These are phyloP conservation scores for Coriaria nepalensis DNA, from an alignment of 306 rosid genomes.

Conservation along the genomic window DNA sequence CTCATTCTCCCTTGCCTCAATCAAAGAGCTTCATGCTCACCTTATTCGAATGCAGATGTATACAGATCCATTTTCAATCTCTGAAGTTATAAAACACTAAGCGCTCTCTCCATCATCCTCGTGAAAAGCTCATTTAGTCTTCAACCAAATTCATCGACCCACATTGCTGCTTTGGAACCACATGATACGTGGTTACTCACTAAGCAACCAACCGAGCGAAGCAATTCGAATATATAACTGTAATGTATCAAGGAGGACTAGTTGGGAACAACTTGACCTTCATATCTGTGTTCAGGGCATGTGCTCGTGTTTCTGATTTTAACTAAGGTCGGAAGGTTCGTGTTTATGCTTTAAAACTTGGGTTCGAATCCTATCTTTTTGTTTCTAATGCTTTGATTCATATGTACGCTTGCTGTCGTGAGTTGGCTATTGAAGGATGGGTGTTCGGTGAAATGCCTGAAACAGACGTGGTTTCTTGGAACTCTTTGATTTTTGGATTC, in stretches of 20 bases:
- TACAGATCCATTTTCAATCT: conserved; percentile 33
- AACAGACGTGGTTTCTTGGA: conserved; percentile 85
- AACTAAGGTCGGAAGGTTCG: conserved; percentile 23
- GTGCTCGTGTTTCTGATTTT: conserved; percentile 42
- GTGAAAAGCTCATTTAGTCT: conserved; percentile 31
- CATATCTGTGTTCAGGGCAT: conserved; percentile 57
- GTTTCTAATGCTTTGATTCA: conserved; percentile 56
- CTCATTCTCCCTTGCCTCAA: conserved; percentile 9
- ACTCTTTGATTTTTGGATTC: conserved; percentile 66
- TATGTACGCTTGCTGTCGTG: conserved; percentile 31
- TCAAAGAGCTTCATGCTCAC: conserved; percentile 40
- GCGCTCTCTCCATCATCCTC: conserved; percentile 30
- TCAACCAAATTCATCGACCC: conserved; percentile 47
- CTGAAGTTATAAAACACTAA: conserved; percentile 36
- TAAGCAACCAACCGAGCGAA: conserved; percentile 33
- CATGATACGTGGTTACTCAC: conserved; percentile 60
- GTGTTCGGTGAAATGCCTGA: conserved; percentile 59
- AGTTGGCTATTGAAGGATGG: conserved; percentile 32
- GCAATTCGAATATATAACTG: conserved; percentile 38
- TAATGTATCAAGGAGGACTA: conserved; percentile 35
- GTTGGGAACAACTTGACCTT: conserved; percentile 42
- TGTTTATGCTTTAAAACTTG: conserved; percentile 44
- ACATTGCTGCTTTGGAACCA: conserved; percentile 44
- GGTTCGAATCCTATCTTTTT: conserved; percentile 39
- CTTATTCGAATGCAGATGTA: conserved; percentile 36